Percentiles rank a stretch among this genome's conserved stretches.
phyloP scores from a whole-genome alignment of 2,329 filamentous ascomycete genomes.

The Ceratocystis harringtonii region DNA sequence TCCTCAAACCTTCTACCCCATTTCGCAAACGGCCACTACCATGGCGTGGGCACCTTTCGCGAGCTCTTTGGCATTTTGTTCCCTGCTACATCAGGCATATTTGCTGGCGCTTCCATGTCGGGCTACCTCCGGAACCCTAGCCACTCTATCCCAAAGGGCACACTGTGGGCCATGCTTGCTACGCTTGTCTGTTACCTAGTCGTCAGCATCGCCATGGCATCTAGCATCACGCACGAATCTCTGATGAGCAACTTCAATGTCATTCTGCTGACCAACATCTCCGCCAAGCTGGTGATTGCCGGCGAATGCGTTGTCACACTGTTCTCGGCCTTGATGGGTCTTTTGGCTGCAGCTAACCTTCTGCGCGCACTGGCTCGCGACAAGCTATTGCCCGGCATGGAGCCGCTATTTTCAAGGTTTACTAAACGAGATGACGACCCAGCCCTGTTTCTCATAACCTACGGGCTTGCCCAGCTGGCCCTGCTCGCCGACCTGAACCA shows the following conservation, averaged over 20 bases:
- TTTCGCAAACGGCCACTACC: slow-evolving; percentile 44
- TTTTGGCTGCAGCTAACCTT: slow-evolving; percentile 72
- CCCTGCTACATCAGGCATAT: slow-evolving; percentile 46
- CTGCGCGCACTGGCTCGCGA: slow-evolving; percentile 72
- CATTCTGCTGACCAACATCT: slow-evolving; percentile 69
- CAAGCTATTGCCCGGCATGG: slow-evolving; percentile 58
- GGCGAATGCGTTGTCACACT: slow-evolving; percentile 72
- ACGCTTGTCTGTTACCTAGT: slow-evolving; percentile 64
- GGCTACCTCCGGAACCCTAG: slow-evolving; percentile 71
- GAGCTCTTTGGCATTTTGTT: slow-evolving; percentile 78
- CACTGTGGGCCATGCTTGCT: slow-evolving; percentile 57
- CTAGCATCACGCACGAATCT: slow-evolving; percentile 57
- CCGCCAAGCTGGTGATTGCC: slow-evolving; percentile 54
- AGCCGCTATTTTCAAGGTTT: slow-evolving; percentile 27
- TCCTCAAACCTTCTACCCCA: slow-evolving; percentile 61
- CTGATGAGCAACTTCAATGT: slow-evolving; percentile 64
- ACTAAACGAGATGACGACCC: slow-evolving; percentile 60
- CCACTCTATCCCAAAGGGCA: slow-evolving; percentile 73
- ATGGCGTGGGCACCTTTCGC: slow-evolving; percentile 55
- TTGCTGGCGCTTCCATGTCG: slow-evolving; percentile 75
- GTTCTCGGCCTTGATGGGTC: slow-evolving; percentile 76
- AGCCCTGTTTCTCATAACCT: slow-evolving; percentile 59
- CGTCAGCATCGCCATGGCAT: slow-evolving; percentile 64
- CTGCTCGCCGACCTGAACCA: slow-evolving; percentile 75
- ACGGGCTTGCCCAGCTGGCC: slow-evolving; percentile 58